Percentiles rank a stretch among this genome's conserved stretches.
Conservation (phyloP, 83 land plant genomes). For the Diphasiastrum complanatum region DNA sequence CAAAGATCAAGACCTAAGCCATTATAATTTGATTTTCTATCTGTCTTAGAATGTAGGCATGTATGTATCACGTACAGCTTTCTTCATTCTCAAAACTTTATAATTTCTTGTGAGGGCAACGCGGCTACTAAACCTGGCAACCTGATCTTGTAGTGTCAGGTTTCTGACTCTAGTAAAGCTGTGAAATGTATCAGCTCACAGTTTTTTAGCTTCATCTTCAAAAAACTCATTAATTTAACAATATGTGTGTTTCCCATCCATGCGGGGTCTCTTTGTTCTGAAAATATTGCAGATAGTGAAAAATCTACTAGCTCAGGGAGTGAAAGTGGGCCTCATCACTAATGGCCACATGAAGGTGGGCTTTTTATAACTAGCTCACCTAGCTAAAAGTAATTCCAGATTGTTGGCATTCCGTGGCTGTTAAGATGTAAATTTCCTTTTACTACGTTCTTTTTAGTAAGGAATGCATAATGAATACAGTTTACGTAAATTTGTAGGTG, state of each 20-base stretch:
- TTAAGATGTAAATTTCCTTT: not conserved
- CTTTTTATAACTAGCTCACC: not conserved
- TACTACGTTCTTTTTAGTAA: not conserved
- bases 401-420: not conserved
- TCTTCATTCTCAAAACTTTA: no score
- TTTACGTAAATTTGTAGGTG: conserved; percentile 19
- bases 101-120: no score
- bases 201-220: no score
- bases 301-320: conserved; percentile 24
- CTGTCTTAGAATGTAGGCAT: no score
- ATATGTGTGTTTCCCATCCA: not conserved
- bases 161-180: no score
- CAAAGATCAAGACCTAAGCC: not conserved
- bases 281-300: conserved; percentile 26
- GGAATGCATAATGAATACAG: not conserved
- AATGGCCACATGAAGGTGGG: conserved; percentile 35
- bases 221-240: not conserved
- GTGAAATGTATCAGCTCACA: no score
- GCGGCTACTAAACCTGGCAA: no score
- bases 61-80: no score
- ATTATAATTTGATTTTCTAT: no score
- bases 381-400: not conserved
- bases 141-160: no score
- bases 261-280: not conserved
- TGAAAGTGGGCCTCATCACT: conserved; percentile 42